These are phyloP conservation scores for Draba incana DNA, from an alignment of 345 rosid genomes.

Conservation along the genomic window DNA sequence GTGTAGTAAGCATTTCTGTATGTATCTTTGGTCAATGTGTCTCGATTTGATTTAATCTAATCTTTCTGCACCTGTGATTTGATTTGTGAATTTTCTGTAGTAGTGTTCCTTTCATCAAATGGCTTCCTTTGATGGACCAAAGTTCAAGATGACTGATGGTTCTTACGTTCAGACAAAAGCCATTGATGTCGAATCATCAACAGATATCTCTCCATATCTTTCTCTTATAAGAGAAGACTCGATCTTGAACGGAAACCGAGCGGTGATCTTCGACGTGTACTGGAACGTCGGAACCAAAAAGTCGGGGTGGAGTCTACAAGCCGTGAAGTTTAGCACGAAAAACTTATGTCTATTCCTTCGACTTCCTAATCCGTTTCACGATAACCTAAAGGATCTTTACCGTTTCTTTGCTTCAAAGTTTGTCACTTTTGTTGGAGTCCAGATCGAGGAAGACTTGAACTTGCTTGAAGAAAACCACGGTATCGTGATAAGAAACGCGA, in stretches of 20 bases:
- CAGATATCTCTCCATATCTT: conserved; percentile 38
- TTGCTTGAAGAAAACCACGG: conserved; percentile 40
- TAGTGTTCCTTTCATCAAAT: conserved; percentile 7
- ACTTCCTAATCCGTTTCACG: conserved; percentile 31
- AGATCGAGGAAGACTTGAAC: conserved; percentile 37
- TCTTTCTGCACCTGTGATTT: neutral
- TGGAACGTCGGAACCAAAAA: conserved; percentile 30
- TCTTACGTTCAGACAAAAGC: conserved; percentile 37
- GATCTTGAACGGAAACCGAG: conserved; percentile 28
- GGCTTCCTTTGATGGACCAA: conserved; percentile 41
- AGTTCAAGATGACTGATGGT: conserved; percentile 41
- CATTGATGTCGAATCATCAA: conserved; percentile 32
- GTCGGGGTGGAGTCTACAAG: conserved; percentile 31
- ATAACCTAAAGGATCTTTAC: conserved; percentile 33
- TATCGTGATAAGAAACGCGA: conserved; percentile 33
- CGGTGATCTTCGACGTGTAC: conserved; percentile 32
- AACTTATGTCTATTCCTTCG: conserved; percentile 35
- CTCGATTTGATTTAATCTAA: too few relatives aligned
- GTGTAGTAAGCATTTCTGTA: neutral
- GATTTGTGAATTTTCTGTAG: neutral
- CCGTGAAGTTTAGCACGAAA: conserved; percentile 39
- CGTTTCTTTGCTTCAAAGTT: conserved; percentile 43
- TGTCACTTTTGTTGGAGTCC: conserved; percentile 40
- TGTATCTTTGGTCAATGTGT: too few relatives aligned
- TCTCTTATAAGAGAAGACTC: conserved; percentile 38